Percentiles rank a stretch among this genome's conserved stretches.
Evolutionary conservation across 2,329 filamentous ascomycete genomes (phyloP).

Genomic region (Xylariales sp.): DNA sequence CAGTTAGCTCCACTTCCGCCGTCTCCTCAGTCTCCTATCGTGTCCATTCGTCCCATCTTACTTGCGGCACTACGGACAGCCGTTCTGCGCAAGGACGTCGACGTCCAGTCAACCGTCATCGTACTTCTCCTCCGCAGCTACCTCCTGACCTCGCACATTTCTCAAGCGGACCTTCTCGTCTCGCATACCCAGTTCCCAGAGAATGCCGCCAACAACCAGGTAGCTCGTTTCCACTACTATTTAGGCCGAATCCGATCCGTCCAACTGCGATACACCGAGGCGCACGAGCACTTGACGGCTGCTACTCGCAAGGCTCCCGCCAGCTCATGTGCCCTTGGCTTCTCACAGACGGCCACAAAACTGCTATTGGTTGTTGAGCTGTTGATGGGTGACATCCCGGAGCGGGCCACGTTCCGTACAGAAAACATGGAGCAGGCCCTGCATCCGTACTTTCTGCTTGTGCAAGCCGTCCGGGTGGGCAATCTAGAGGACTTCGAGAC

Average conservation of each 20-base stretch:
- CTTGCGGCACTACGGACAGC: constrained; percentile 87
- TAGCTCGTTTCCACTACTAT: constrained; percentile 96
- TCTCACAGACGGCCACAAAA: constrained; percentile 94
- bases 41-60: constrained; percentile 79
- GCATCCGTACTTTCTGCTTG: constrained; percentile 88
- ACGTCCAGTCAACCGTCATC: constrained; percentile 95
- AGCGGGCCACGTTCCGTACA: constrained; percentile 89
- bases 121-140: constrained; percentile 94
- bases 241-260: constrained; percentile 93
- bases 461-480: constrained; percentile 93
- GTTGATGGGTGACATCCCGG: constrained; percentile 97
- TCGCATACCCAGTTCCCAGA: constrained; percentile 94
- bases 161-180: constrained; percentile 91
- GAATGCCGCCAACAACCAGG: constrained; percentile 94
- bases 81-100: constrained; percentile 93
- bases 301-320: constrained; percentile 94
- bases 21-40: constrained; percentile 81
- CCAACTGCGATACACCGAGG: constrained; percentile 94
- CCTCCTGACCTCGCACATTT: constrained; percentile 91
- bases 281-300: constrained; percentile 87
- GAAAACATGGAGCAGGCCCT: constrained; percentile 80
- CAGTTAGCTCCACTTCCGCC: constrained; percentile 82
- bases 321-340: constrained; percentile 82
- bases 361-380: constrained; percentile 94
- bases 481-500: constrained; percentile 91